Percentiles rank a stretch among this genome's conserved stretches.
Conservation (phyloP, 371 early-diverging fungal genomes). For the Mucor racemosus region DNA sequence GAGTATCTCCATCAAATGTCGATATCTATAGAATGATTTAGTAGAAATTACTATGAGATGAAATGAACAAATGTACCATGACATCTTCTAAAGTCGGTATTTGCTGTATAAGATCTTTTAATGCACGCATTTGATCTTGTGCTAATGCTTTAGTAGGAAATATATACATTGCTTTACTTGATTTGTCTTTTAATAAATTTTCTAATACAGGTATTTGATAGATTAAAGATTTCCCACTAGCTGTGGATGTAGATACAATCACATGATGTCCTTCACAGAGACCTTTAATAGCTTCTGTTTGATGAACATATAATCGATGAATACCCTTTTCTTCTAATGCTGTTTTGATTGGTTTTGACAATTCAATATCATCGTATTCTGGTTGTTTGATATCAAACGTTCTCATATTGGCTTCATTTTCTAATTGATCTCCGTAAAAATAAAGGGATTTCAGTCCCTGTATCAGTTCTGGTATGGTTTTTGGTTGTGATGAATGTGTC, state of each 20-base stretch:
- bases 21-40: conserved; percentile 17
- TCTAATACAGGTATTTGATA: conserved; percentile 76
- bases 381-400: conserved; percentile 30
- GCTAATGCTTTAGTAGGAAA: conserved; percentile 83
- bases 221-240: conserved; percentile 83
- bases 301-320: conserved; percentile 67
- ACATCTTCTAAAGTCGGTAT: conserved; percentile 31
- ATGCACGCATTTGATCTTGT: conserved; percentile 73
- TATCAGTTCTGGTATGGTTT: conserved; percentile 21
- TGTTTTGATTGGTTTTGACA: conserved; percentile 16
- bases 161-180: conserved; percentile 58
- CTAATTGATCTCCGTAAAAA: conserved; percentile 43
- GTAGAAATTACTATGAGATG: not conserved
- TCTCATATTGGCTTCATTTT: conserved; percentile 16
- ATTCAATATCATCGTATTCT: conserved; percentile 24
- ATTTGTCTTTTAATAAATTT: conserved; percentile 43
- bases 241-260: conserved; percentile 73
- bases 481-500: not conserved
- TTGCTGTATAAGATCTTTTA: conserved; percentile 40
- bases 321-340: conserved; percentile 48
- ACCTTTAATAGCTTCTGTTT: conserved; percentile 63
- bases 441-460: conserved; percentile 23
- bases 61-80: conserved; percentile 12
- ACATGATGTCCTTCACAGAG: conserved; percentile 54
- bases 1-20: conserved; percentile 59